These are phyloP conservation scores for Pseudogymnoascus sp. DNA, from an alignment of 2,329 filamentous ascomycete species.

Conservation along the genomic window DNA sequence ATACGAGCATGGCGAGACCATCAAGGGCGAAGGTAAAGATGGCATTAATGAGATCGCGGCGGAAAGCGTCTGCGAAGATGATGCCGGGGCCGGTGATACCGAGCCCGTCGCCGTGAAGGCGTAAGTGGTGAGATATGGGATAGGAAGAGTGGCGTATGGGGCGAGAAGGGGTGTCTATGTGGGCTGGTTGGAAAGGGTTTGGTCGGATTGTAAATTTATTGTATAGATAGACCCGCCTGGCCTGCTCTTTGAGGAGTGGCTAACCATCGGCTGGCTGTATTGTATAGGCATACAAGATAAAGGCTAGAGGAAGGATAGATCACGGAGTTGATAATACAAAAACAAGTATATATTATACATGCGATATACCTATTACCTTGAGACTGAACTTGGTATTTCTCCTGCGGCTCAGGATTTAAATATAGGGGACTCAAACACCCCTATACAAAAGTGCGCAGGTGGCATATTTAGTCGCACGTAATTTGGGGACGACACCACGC, in stretches of 20 bases:
- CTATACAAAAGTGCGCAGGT: background rate
- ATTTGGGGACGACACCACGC: background rate
- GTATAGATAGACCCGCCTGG: slow-evolving; percentile 5
- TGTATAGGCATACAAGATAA: slow-evolving; percentile 5
- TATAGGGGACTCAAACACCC: background rate
- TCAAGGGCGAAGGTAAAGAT: slow-evolving; percentile 44
- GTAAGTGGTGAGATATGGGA: background rate
- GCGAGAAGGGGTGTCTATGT: background rate
- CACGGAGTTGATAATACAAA: background rate
- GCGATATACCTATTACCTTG: too few species aligned
- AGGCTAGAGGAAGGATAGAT: slow-evolving; percentile 3
- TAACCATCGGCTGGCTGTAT: background rate
- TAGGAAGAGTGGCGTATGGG: background rate
- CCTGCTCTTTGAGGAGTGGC: slow-evolving; percentile 1
- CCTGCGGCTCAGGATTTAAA: background rate
- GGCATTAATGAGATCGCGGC: slow-evolving; percentile 25
- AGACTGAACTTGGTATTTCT: background rate
- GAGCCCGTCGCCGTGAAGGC: background rate
- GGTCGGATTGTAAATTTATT: slow-evolving; percentile 6
- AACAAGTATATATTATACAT: slow-evolving; percentile 3
- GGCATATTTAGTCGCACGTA: background rate
- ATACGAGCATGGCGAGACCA: slow-evolving; percentile 48
- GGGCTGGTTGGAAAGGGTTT: background rate
- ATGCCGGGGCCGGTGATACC: background rate
- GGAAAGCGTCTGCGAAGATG: slow-evolving; percentile 10